Evolutionary conservation across 805 yeast genomes (phyloP), one percentile per base, ranked within the genome.

Genomic region (Pichia cabralensis): DNA sequence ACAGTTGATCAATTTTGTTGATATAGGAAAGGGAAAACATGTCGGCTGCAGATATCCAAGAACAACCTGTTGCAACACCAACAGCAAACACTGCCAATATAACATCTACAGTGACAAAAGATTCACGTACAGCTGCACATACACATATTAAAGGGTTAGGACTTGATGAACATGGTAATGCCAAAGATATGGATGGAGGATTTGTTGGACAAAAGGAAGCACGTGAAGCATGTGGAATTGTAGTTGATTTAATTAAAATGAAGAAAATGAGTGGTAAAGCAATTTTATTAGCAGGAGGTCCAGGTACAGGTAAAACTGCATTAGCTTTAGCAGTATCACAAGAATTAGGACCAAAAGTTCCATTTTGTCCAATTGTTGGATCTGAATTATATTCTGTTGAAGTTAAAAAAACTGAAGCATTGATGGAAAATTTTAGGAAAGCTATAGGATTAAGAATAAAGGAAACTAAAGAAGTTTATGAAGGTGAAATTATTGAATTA

Each of bases 301-400:
- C 98, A 20, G 84, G 95, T 11, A 92, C 98, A 0, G 99, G 99
- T 60, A 92, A 92, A 59, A 92, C 99, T 3, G 99, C 99, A 25
- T 74, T 92, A 49, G 98, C 99, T 11, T 81, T 86, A 80, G 98
- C 96, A 13, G 67, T 81, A 26, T 70, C 86, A 3, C 88, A 80
- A 53, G 76, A 74, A 34, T 64, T 81, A 46, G 79, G 79, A 8
- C 50, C 63, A 11, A 85, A 78, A 43, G 96, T 92, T 39, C 98
- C 98, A 26, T 92, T 92, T 59, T 89, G 96, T 26, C 85, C 94
- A 8, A 71, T 92, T 56, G 89, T 95, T 8, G 98, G 96, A 4
- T 80, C 94, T 22, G 99, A 92, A 62, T 74, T 92, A 41, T 92
- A 76, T 53, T 83, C 95, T 5, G 71, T 89, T 45, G 98, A 92